A percentile compares a stretch with the other conserved stretches of the same genome.
Evolutionary conservation across 257 asterid genomes (phyloP).

Genomic region (Ligustrum vulgare): DNA sequence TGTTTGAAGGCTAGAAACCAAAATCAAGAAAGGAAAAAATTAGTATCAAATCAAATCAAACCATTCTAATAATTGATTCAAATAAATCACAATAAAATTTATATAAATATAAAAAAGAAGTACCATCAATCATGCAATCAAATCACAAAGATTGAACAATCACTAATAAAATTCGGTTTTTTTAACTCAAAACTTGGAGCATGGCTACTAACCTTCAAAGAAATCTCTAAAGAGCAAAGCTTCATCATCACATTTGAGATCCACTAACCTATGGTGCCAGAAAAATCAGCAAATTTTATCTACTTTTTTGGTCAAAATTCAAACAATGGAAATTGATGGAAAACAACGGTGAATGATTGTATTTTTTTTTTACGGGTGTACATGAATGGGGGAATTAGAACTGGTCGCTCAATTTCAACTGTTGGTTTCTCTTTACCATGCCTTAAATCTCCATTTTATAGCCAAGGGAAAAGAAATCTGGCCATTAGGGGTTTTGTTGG

Average conservation of each 20-base stretch:
- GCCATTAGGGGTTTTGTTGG: constrained; percentile 57
- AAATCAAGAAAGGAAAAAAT: too few relatives aligned
- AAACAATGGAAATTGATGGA: constrained; percentile 10
- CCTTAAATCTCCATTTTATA: constrained; percentile 30
- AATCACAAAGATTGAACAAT: background rate
- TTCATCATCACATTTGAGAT: constrained; percentile 44
- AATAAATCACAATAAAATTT: background rate
- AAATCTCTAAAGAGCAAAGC: constrained; percentile 41
- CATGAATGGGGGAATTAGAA: constrained; percentile 94
- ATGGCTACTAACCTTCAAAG: constrained; percentile 49
- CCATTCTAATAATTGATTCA: background rate
- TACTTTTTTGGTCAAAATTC: constrained; percentile 18
- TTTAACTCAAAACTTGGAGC: background rate
- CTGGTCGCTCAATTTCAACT: constrained; percentile 48
- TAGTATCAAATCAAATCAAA: too few relatives aligned
- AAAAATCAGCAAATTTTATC: constrained; percentile 4
- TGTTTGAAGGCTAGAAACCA: too few relatives aligned
- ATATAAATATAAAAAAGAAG: background rate
- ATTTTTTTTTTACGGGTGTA: constrained; percentile 64
- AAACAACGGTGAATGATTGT: constrained; percentile 14
- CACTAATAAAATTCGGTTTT: background rate
- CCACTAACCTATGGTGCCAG: constrained; percentile 42
- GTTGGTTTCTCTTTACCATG: constrained; percentile 38
- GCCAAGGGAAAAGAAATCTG: constrained; percentile 29
- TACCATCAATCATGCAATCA: constrained; percentile 7